Evolutionary conservation across 2,329 filamentous ascomycete genomes (phyloP).

Genomic region (Colletotrichum sojae): DNA sequence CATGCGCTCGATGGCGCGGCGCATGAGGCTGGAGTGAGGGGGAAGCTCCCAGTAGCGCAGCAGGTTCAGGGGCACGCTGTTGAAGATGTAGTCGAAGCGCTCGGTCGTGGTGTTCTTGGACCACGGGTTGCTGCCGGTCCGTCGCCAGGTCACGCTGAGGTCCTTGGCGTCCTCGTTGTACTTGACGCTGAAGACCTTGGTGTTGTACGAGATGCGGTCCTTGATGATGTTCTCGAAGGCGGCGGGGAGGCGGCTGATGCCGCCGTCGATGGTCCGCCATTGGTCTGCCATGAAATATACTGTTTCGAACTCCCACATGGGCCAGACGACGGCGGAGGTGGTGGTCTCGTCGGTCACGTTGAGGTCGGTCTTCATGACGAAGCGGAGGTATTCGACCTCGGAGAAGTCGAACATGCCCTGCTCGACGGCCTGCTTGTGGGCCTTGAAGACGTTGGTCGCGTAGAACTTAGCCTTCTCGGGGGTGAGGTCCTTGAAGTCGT

Average conservation of each 20-base stretch:
- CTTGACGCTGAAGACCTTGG: constrained; percentile 45
- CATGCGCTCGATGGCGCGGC: constrained; percentile 46
- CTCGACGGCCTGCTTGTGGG: constrained; percentile 49
- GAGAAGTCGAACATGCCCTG: constrained; percentile 48
- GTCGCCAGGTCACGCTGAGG: constrained; percentile 42
- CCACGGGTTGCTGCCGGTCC: constrained; percentile 43
- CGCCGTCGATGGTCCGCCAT: constrained; percentile 50
- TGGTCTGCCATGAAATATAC: constrained; percentile 46
- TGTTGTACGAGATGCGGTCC: constrained; percentile 43
- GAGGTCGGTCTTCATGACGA: constrained; percentile 51
- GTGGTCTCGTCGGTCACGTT: constrained; percentile 56
- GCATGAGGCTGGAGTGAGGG: constrained; percentile 49
- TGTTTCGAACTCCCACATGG: constrained; percentile 51
- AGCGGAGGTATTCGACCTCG: constrained; percentile 50
- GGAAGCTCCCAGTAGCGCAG: constrained; percentile 55
- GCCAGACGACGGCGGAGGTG: constrained; percentile 42
- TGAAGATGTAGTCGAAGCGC: constrained; percentile 56
- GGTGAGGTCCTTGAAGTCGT: constrained; percentile 46
- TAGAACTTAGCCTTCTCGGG: constrained; percentile 44
- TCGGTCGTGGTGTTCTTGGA: constrained; percentile 45
- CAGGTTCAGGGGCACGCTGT: constrained; percentile 54
- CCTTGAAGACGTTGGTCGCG: constrained; percentile 48
- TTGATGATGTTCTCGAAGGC: constrained; percentile 52
- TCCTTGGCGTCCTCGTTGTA: constrained; percentile 44
- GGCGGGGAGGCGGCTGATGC: constrained; percentile 52